Evolutionary conservation across 2,329 filamentous ascomycete genomes (phyloP), one percentile per base, ranked within the genome.

Genomic region (Monosporascus sp.): DNA sequence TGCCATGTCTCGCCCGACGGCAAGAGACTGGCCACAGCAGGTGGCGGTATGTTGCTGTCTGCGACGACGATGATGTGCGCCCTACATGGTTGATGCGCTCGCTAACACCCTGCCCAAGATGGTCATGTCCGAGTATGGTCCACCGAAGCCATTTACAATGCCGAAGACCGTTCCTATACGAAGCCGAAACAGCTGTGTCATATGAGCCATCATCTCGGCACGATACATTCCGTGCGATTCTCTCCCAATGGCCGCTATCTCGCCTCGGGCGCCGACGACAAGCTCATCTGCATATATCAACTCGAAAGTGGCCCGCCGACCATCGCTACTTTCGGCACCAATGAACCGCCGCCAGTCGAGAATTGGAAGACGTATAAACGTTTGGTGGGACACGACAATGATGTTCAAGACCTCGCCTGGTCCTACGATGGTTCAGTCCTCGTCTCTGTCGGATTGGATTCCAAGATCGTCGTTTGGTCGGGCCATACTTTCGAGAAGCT

Each of bases 71-170:
- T 49, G 46, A 31, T 54, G 45, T 39, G 51, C 54, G 49, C 49
- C 56, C 55, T 20, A 14, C 47, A 47, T 48, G 54, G 41, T 14
- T 18, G 25, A 18, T 14, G 17, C 31, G 31, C 31, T 46, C 15
- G 24, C 56, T 57, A 38, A 60, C 52, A 25, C 47, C 24, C 54
- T 41, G 24, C 52, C 52, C 50, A 62, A 88, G 94, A 99, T 78
- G 93, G 94, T 67, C 90, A 97, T 70, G 94, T 99, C 56, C 88
- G 95, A 59, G 89, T 99, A 63, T 99, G 94, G 94, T 97, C 93
- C 22, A 97, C 90, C 54, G 93, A 97, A 63, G 88, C 94, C 52
- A 90, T 99, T 67, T 87, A 90, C 69, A 89, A 90, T 63, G 87
- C 90, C 56, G 80, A 84, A 58, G 83, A 93, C 60, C 75, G 83